Evolutionary conservation across 331 rosid genomes (phyloP).

Genomic region (Erythrophleum ivorense): DNA sequence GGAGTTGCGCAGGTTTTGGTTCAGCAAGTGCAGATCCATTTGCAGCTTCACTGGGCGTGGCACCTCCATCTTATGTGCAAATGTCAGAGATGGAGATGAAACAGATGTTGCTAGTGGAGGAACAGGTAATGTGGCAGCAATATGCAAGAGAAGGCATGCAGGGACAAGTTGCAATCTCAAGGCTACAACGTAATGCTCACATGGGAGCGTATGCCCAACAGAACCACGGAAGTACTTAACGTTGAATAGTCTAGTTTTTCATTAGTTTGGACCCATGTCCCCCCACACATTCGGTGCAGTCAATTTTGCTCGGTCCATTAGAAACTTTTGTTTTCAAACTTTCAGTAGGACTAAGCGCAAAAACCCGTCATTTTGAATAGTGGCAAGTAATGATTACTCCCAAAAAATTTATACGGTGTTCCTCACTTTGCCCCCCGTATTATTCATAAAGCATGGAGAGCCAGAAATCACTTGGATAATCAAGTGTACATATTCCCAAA

Average conservation of each 20-base stretch:
- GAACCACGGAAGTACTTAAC: slow-evolving; percentile 46
- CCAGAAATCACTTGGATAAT: neutral
- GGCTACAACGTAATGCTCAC: slow-evolving; percentile 53
- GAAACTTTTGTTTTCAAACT: neutral
- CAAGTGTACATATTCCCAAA: too few species aligned
- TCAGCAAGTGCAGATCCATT: slow-evolving; percentile 60
- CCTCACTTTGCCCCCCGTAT: neutral
- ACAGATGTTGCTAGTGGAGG: slow-evolving; percentile 76
- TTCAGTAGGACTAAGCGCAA: neutral
- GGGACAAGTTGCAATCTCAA: slow-evolving; percentile 53
- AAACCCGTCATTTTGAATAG: neutral
- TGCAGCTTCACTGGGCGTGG: slow-evolving; percentile 70
- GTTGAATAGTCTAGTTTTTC: neutral
- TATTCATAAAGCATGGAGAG: neutral
- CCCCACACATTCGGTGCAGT: neutral
- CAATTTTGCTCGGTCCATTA: slow-evolving; percentile 1
- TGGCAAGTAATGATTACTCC: neutral
- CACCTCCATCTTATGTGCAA: slow-evolving; percentile 87
- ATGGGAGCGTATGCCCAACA: slow-evolving; percentile 66
- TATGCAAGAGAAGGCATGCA: slow-evolving; percentile 74
- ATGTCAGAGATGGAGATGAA: slow-evolving; percentile 90
- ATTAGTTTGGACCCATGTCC: slow-evolving; percentile 27
- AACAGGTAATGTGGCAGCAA: slow-evolving; percentile 91
- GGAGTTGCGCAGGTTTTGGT: neutral
- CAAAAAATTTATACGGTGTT: neutral